Conservation (phyloP, 768 basidiomycete species). For the Imleria badia region DNA sequence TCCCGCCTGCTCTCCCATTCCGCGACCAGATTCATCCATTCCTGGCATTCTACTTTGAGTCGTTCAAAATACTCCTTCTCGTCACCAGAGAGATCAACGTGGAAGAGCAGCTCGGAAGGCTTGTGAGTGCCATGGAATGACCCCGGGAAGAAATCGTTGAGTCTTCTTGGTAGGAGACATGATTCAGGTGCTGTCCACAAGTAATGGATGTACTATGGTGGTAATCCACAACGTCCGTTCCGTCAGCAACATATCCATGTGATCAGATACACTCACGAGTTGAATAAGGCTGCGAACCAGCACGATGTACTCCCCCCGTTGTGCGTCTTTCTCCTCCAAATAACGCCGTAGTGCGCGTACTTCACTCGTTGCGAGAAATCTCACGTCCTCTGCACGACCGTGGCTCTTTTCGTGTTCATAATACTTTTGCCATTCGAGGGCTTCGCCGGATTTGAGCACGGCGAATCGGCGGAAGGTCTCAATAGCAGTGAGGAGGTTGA, state of each 20-base stretch:
- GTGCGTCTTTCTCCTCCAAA: conserved; percentile 8
- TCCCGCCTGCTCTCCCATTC: conserved; percentile 24
- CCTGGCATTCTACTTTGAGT: conserved; percentile 15
- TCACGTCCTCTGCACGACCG: conserved; percentile 8
- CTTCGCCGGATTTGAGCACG: conserved; percentile 14
- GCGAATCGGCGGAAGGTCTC: conserved; percentile 25
- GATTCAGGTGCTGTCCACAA: conserved; percentile 30
- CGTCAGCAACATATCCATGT: not conserved
- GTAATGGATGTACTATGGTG: conserved; percentile 27
- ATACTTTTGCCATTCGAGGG: conserved; percentile 27
- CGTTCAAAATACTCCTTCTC: conserved; percentile 21
- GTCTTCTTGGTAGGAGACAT: conserved; percentile 16
- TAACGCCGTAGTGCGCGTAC: conserved; percentile 8
- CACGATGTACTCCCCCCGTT: conserved; percentile 24
- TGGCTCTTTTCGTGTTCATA: conserved; percentile 11
- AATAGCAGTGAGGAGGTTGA: conserved; percentile 23
- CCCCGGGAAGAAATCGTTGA: conserved; percentile 32
- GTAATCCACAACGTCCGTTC: not conserved
- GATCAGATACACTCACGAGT: conserved; percentile 14
- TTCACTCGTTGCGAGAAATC: conserved; percentile 22
- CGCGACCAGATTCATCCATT: conserved; percentile 17
- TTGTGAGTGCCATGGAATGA: conserved; percentile 11
- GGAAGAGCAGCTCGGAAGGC: conserved; percentile 25
- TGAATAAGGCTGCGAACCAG: conserved; percentile 21
- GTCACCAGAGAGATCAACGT: conserved; percentile 20